Conservation (phyloP, 441 rosid genomes). For the Viola pubescens region DNA sequence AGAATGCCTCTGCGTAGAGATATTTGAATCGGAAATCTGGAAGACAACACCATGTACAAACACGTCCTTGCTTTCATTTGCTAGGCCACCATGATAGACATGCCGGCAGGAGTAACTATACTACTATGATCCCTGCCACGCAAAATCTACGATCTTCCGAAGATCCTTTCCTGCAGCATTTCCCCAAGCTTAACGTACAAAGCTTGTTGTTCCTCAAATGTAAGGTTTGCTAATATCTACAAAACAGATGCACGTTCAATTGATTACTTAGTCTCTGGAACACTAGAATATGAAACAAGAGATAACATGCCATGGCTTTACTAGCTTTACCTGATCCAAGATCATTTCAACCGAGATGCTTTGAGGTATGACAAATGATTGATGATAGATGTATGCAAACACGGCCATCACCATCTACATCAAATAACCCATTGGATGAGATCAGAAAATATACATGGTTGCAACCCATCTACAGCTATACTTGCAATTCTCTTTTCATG, state of each 20-base stretch:
- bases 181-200: slow-evolving; percentile 55
- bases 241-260: neutral
- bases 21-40: slow-evolving; percentile 13
- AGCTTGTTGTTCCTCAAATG: slow-evolving; percentile 67
- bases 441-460: neutral
- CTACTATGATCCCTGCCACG: neutral
- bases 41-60: slow-evolving; percentile 21
- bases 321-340: slow-evolving; percentile 53
- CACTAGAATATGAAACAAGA: neutral
- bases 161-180: slow-evolving; percentile 44
- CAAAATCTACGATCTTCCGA: slow-evolving; percentile 23
- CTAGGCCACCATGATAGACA: slow-evolving; percentile 9
- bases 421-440: neutral
- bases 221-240: slow-evolving; percentile 54
- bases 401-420: slow-evolving; percentile 96
- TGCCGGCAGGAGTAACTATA: neutral
- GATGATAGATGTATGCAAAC: slow-evolving; percentile 85
- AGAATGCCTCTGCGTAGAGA: slow-evolving; percentile 18
- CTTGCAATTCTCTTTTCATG: neutral
- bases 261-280: too few species aligned
- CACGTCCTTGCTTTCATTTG: slow-evolving; percentile 2
- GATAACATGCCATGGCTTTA: neutral
- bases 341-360: slow-evolving; percentile 56
- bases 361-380: slow-evolving; percentile 58
- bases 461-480: neutral